Conservation (phyloP, 2,329 filamentous ascomycete species). For the Cordyceps tenuipes region DNA sequence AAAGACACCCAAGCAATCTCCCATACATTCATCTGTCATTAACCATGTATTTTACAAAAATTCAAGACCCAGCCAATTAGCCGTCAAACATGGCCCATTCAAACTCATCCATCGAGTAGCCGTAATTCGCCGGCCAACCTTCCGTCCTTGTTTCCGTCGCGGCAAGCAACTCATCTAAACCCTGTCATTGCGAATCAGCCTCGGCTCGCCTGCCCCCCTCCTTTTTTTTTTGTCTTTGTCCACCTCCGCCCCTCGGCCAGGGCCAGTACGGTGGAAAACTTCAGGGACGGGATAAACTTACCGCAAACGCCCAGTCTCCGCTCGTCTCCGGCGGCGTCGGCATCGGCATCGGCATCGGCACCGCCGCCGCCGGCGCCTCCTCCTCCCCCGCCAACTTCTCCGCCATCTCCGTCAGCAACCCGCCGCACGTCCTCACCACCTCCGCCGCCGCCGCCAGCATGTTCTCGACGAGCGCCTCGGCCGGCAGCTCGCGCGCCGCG, state of each 20-base stretch:
- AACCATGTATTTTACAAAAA: not conserved
- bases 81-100: conserved; percentile 7
- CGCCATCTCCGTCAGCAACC: conserved; percentile 3
- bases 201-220: not conserved
- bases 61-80: not conserved
- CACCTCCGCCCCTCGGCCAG: not conserved
- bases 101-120: conserved; percentile 7
- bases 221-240: not conserved
- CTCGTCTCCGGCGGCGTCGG: conserved; percentile 2
- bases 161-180: conserved; percentile 2
- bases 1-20: not conserved
- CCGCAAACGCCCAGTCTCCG: not conserved
- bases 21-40: not conserved
- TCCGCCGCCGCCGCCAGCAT: conserved; percentile 16
- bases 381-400: not conserved
- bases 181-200: not conserved
- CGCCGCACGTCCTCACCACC: not conserved
- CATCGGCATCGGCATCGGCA: not conserved
- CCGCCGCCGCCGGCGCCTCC: no score
- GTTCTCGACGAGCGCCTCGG: conserved; percentile 22
- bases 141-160: not conserved
- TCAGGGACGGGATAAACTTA: not conserved
- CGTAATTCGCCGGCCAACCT: conserved; percentile 7
- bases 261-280: not conserved
- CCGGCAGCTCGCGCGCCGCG: conserved; percentile 26